Evolutionary conservation across 306 rosid species (phyloP).

Genomic region (Malus asiatica): DNA sequence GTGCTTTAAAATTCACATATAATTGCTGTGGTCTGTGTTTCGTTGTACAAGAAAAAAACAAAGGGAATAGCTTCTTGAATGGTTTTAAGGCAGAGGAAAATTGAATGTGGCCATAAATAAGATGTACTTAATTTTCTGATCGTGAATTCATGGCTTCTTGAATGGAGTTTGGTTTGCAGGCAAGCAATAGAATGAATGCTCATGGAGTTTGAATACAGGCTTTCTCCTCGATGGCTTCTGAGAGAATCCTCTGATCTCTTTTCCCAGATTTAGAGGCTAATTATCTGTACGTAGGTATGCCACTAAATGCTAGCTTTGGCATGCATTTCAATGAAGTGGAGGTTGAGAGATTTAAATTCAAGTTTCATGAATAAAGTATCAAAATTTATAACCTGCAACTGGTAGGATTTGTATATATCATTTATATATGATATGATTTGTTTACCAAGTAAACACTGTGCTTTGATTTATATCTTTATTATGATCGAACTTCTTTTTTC

Average conservation of each 20-base stretch:
- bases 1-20: slow-evolving; percentile 6
- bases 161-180: slow-evolving; percentile 55
- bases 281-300: slow-evolving; percentile 20
- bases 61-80: neutral
- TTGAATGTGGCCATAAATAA: slow-evolving; percentile 23
- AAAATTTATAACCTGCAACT: slow-evolving; percentile 3
- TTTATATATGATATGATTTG: neutral
- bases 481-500: neutral
- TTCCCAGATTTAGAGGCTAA: slow-evolving; percentile 36
- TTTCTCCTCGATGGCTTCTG: too few species aligned
- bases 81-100: neutral
- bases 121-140: slow-evolving; percentile 37
- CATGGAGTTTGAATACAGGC: neutral
- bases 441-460: neutral
- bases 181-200: neutral
- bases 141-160: slow-evolving; percentile 11
- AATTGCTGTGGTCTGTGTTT: neutral
- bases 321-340: slow-evolving; percentile 50
- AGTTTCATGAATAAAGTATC: slow-evolving; percentile 34
- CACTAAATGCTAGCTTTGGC: slow-evolving; percentile 51
- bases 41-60: slow-evolving; percentile 9
- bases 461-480: neutral
- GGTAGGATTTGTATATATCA: neutral
- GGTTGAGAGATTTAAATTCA: slow-evolving; percentile 63
- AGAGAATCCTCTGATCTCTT: neutral